Evolutionary conservation across 176 grass and related monocot genomes (phyloP).

Genomic region (Musa itinerans): DNA sequence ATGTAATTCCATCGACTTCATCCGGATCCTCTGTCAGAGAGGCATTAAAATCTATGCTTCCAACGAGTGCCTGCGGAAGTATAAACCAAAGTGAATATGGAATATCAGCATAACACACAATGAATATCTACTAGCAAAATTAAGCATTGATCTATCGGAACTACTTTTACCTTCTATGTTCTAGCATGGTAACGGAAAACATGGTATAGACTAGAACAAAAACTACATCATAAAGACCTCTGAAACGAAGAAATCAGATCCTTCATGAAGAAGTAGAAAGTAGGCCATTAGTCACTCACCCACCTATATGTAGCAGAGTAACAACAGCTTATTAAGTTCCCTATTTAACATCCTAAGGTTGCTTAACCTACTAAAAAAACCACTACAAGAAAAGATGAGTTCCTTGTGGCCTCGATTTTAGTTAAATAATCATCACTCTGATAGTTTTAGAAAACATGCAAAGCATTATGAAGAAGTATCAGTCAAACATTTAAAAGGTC

Average conservation of each 20-base stretch:
- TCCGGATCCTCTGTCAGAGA: not conserved
- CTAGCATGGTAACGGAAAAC: not conserved
- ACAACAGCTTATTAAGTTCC: not conserved
- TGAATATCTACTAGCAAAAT: not conserved
- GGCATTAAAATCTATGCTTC: not conserved
- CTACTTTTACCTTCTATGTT: not conserved
- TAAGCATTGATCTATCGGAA: not conserved
- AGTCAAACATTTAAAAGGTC: not conserved
- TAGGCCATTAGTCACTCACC: too few relatives aligned
- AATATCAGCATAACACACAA: not conserved
- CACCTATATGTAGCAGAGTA: not conserved
- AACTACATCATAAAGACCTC: not conserved
- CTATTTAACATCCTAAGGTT: not conserved
- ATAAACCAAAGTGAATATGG: not conserved
- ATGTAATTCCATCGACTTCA: conserved; percentile 43
- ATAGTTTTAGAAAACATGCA: not conserved
- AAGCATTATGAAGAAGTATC: not conserved
- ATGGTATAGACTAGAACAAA: not conserved
- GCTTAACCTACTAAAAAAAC: not conserved
- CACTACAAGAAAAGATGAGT: not conserved
- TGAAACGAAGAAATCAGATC: not conserved
- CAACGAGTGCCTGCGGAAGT: not conserved
- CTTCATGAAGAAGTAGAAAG: not conserved
- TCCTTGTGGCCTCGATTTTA: not conserved
- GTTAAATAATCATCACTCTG: not conserved